Percentiles rank a stretch among this genome's conserved stretches.
Evolutionary conservation across 2,329 filamentous ascomycete genomes (phyloP).

Genomic region (Hypoxylon sp.): DNA sequence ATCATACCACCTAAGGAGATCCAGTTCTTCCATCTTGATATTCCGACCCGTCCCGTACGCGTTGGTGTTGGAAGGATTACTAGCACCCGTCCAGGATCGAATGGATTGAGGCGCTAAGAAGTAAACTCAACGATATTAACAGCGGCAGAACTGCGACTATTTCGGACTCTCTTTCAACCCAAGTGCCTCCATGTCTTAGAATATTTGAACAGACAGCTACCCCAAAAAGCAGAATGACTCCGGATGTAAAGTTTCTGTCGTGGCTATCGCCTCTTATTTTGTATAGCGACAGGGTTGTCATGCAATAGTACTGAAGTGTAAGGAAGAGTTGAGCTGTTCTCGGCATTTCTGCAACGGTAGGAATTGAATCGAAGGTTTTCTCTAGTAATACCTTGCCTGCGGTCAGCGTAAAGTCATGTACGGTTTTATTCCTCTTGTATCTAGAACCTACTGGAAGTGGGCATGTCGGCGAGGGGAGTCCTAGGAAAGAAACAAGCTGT

Average conservation of each 20-base stretch:
- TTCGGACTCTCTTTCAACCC: neutral
- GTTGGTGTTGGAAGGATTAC: neutral
- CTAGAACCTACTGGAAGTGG: neutral
- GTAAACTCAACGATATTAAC: conserved; percentile 1
- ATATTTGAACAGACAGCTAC: neutral
- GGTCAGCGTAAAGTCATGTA: neutral
- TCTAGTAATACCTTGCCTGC: neutral
- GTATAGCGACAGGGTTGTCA: conserved; percentile 1
- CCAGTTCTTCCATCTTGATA: neutral
- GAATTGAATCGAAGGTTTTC: neutral
- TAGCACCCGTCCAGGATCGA: neutral
- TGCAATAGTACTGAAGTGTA: neutral
- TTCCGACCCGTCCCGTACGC: neutral
- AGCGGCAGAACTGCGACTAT: neutral
- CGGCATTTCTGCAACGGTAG: neutral
- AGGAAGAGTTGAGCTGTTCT: conserved; percentile 1
- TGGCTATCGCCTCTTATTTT: neutral
- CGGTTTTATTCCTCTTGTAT: neutral
- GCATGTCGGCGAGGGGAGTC: neutral
- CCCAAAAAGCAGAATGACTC: neutral
- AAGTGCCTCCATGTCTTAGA: neutral
- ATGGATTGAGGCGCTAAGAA: neutral
- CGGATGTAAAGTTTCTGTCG: neutral
- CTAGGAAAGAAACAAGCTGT: neutral
- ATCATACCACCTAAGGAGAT: neutral